Conservation (phyloP, 179 eudicot species). For the Spinacia oleracea region DNA sequence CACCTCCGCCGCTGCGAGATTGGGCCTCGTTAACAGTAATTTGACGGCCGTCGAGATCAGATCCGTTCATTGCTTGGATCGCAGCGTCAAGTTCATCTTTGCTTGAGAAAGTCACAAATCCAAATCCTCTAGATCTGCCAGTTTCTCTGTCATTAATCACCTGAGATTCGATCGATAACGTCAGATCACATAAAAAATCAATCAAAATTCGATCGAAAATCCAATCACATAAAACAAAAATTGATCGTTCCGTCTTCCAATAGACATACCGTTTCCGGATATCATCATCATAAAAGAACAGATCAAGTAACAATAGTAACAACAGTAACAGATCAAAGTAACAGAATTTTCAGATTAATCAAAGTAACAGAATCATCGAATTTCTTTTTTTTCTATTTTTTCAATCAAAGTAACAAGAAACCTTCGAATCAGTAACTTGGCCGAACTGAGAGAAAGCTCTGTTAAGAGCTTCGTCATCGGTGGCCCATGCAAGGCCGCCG, state of each 20-base stretch:
- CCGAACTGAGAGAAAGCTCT: constrained; percentile 74
- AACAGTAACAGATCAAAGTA: constrained; percentile 36
- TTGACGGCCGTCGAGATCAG: constrained; percentile 71
- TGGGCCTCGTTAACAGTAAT: constrained; percentile 97
- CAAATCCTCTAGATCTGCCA: constrained; percentile 89
- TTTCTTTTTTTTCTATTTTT: neutral
- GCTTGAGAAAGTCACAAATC: constrained; percentile 69
- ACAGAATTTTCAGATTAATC: constrained; percentile 8
- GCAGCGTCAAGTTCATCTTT: constrained; percentile 69
- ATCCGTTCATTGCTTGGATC: constrained; percentile 71
- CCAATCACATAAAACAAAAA: neutral
- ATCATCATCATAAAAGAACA: constrained; percentile 32
- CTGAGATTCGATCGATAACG: constrained; percentile 29
- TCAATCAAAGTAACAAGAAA: constrained; percentile 26
- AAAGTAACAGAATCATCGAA: constrained; percentile 15
- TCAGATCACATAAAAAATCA: constrained; percentile 25
- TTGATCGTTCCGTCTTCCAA: constrained; percentile 47
- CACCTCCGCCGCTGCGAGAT: constrained; percentile 72
- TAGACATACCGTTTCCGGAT: constrained; percentile 77
- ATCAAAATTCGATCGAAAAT: neutral
- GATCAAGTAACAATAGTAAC: constrained; percentile 52
- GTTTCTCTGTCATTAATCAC: constrained; percentile 86
- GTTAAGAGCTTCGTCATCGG: constrained; percentile 58
- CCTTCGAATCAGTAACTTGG: constrained; percentile 82
- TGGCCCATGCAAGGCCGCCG: constrained; percentile 98